phyloP scores from a whole-genome alignment of 192 early-diverging fungal species.

The Podila minutissima region DNA sequence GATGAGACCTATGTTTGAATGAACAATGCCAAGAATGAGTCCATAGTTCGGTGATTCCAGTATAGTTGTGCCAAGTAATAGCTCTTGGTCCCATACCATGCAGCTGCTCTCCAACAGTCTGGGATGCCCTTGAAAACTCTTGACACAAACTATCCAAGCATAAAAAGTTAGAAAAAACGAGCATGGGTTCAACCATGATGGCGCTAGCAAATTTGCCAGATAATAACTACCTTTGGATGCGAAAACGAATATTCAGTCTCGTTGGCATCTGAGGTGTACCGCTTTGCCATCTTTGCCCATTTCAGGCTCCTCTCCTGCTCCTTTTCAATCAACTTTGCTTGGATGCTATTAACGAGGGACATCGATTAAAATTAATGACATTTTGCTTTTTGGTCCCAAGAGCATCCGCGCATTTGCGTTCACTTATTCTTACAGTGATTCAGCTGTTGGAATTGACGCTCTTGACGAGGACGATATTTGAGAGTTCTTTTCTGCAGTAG shows the following conservation, averaged over 20 bases:
- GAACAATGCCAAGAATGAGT: too few species aligned
- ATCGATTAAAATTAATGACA: not conserved
- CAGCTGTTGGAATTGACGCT: slow-evolving; percentile 9
- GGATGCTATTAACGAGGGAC: slow-evolving; percentile 5
- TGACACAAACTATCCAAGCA: slow-evolving; percentile 49
- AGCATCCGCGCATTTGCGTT: not conserved
- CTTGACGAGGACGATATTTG: slow-evolving; percentile 16
- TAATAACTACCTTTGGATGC: slow-evolving; percentile 26
- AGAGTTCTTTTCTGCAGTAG: slow-evolving; percentile 29
- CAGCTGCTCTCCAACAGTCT: slow-evolving; percentile 64
- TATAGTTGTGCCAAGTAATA: too few species aligned
- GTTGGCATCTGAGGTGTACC: slow-evolving; percentile 10
- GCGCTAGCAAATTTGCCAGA: not conserved
- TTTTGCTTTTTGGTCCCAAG: not conserved
- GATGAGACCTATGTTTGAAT: slow-evolving; percentile 11
- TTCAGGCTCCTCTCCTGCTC: slow-evolving; percentile 11
- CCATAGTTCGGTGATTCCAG: too few species aligned
- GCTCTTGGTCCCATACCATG: slow-evolving; percentile 49
- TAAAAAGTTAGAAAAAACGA: not conserved
- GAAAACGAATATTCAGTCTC: slow-evolving; percentile 42
- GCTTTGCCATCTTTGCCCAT: slow-evolving; percentile 1
- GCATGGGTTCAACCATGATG: not conserved
- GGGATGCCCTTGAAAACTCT: slow-evolving; percentile 69
- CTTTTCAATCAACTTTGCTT: slow-evolving; percentile 20
- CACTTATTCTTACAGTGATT: slow-evolving; percentile 12